Base-by-base conservation (phyloP, 306 rosid genomes). In the Notholithocarpus densiflorus region DNA sequence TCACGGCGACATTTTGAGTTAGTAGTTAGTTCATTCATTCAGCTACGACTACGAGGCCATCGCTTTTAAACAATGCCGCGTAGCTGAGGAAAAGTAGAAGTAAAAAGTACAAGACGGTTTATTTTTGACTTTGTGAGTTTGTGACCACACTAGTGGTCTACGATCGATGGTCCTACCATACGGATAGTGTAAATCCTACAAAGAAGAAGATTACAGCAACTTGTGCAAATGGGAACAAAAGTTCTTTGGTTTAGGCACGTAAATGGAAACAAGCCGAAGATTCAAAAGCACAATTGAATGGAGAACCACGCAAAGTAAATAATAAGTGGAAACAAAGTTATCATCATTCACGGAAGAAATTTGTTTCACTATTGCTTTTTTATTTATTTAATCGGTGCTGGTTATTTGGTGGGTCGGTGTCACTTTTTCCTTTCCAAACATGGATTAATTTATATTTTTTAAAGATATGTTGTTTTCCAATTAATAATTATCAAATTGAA, bases 281-380 rank as follows among this genome's bases (percentile, higher is more conserved):
- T 82, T 80, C 75, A 62, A 75, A 66, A 26, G 19, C 54, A 32
- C 19, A 69, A 55, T 34, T 29, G 18, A 64, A 18, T 19, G 48
- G 68, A 53, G 53, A 48, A 13, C 53, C 53, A 48, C 53, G 51
- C 56, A 74, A 82, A 19, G 84, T 56, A 77, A 82, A 54, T 81
- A 77, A 88, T 75, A 75, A 82, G 75, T 75, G 21, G 78, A 52
- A 20, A 29, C 64, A 68, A 68, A 74, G 27, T 1, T 26, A 68
- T 37, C 59, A 40, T 40, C 40, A 13, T 18, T 80, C 79, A 68
- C 75, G 84, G 64, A 20, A 19, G 37, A 45, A 8, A 6, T 32
- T 10, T n/a, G 24, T 34, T 34, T 19, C 7, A 3, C 23, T 66
- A 15, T 19, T 66, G 48, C 14, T 4, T 40, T 40, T 40, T 40